These are phyloP conservation scores for Pseudomonodictys pantanalensis DNA, from an alignment of 495 filamentous ascomycete genomes.

Conservation along the genomic window DNA sequence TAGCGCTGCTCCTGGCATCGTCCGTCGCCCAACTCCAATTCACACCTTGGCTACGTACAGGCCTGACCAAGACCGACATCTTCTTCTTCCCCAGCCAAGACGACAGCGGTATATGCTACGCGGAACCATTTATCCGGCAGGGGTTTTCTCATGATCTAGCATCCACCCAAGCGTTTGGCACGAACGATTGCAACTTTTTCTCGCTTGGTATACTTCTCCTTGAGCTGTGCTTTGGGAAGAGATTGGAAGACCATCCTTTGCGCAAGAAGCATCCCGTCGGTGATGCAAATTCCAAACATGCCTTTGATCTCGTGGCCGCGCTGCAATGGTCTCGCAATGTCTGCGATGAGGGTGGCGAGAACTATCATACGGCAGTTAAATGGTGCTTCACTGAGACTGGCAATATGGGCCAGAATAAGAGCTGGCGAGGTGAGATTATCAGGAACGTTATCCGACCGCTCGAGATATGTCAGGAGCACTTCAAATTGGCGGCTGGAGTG, in stretches of 20 bases:
- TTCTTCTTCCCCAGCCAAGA: conserved; percentile 6
- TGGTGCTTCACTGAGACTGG: conserved; percentile 15
- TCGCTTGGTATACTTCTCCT: conserved; percentile 30
- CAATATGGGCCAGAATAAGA: not conserved
- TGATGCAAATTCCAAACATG: not conserved
- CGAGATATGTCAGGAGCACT: conserved; percentile 16
- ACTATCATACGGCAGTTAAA: conserved; percentile 14
- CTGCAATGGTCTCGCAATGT: conserved; percentile 10
- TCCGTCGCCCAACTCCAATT: conserved; percentile 16
- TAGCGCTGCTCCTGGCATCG: conserved; percentile 17
- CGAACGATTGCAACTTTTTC: conserved; percentile 17
- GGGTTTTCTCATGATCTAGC: not conserved
- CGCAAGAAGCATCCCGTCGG: conserved; percentile 6
- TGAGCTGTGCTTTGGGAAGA: conserved; percentile 26
- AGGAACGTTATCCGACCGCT: conserved; percentile 18
- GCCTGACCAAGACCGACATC: conserved; percentile 7
- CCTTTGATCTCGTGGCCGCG: conserved; percentile 24
- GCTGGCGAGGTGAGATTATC: conserved; percentile 12
- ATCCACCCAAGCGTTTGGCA: not conserved
- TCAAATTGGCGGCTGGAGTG: conserved; percentile 1
- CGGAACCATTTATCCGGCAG: conserved; percentile 17
- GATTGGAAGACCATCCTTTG: conserved; percentile 18
- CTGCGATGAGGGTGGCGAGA: conserved; percentile 13
- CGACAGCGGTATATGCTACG: not conserved
- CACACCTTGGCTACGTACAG: conserved; percentile 8